phyloP scores from a whole-genome alignment of 2,329 filamentous ascomycete genomes.

The Periconia sp. region DNA sequence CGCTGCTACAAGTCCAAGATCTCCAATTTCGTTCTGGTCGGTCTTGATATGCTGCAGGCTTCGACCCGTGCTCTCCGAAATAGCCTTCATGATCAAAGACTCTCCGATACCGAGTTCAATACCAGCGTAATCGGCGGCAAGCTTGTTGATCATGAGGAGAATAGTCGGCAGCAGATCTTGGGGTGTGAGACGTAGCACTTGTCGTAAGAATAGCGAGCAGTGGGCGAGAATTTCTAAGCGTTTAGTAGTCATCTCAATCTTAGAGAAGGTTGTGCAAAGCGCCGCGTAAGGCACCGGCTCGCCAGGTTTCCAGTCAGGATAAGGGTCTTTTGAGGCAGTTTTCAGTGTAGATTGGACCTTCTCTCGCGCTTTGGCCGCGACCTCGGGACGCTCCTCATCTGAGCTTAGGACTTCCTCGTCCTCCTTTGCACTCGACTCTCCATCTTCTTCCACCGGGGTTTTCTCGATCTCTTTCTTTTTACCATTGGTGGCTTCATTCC shows the following conservation, averaged over 20 bases:
- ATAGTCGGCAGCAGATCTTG: constrained; percentile 86
- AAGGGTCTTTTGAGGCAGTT: constrained; percentile 72
- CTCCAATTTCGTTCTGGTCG: constrained; percentile 95
- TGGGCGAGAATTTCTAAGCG: constrained; percentile 86
- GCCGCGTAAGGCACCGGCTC: constrained; percentile 92
- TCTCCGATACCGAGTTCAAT: constrained; percentile 98
- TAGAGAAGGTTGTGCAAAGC: constrained; percentile 90
- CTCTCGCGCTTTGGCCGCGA: constrained; percentile 76
- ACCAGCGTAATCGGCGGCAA: constrained; percentile 94
- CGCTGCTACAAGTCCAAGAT: constrained; percentile 90
- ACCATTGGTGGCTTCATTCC: constrained; percentile 20
- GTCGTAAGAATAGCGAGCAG: constrained; percentile 87
- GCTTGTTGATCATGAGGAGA: constrained; percentile 95
- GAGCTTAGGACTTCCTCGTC: constrained; percentile 58
- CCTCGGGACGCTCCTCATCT: constrained; percentile 70
- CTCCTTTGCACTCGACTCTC: constrained; percentile 31
- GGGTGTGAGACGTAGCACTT: constrained; percentile 91
- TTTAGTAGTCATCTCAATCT: constrained; percentile 94
- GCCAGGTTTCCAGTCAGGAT: constrained; percentile 91
- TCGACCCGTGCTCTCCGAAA: constrained; percentile 91
- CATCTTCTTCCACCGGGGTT: constrained; percentile 31
- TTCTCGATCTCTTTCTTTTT: constrained; percentile 27
- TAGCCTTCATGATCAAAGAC: constrained; percentile 97
- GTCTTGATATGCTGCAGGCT: constrained; percentile 89
- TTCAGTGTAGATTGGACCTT: constrained; percentile 80